These are phyloP conservation scores for Lagenaria siceraria DNA, from an alignment of 306 rosid genomes.

Conservation along the genomic window DNA sequence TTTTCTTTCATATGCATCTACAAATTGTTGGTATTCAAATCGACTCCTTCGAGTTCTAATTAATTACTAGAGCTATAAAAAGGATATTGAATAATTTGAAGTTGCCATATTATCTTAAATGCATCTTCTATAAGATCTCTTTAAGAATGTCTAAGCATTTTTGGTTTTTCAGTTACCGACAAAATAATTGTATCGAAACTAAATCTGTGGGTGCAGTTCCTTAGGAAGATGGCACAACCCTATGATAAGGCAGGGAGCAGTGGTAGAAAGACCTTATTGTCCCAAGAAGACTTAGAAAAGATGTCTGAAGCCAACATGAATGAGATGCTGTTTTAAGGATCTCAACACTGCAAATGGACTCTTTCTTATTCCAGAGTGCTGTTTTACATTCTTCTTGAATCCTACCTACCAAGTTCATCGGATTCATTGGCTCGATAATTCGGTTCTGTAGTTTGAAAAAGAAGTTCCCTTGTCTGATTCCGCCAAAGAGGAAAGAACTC, in stretches of 20 bases:
- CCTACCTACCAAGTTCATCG: neutral
- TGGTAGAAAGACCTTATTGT: slow-evolving; percentile 61
- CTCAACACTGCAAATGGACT: neutral
- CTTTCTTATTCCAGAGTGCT: neutral
- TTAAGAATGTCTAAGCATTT: neutral
- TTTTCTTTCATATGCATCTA: neutral
- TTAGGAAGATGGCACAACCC: slow-evolving; percentile 92
- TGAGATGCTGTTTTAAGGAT: slow-evolving; percentile 29
- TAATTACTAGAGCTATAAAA: neutral
- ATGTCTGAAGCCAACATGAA: slow-evolving; percentile 37
- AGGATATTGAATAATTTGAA: neutral
- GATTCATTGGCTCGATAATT: neutral
- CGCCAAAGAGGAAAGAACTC: neutral
- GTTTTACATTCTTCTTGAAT: neutral
- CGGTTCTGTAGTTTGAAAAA: neutral
- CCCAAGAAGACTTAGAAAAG: slow-evolving; percentile 75
- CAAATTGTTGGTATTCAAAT: neutral
- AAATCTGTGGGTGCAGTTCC: slow-evolving; percentile 46
- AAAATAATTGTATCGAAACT: neutral
- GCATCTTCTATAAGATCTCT: neutral
- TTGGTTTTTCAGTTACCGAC: neutral
- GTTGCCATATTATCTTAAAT: neutral
- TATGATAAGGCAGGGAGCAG: slow-evolving; percentile 72
- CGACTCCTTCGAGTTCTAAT: neutral
- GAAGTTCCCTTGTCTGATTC: neutral